phyloP scores from a whole-genome alignment of 176 grass and related monocot species.

The Carex cristatella region DNA sequence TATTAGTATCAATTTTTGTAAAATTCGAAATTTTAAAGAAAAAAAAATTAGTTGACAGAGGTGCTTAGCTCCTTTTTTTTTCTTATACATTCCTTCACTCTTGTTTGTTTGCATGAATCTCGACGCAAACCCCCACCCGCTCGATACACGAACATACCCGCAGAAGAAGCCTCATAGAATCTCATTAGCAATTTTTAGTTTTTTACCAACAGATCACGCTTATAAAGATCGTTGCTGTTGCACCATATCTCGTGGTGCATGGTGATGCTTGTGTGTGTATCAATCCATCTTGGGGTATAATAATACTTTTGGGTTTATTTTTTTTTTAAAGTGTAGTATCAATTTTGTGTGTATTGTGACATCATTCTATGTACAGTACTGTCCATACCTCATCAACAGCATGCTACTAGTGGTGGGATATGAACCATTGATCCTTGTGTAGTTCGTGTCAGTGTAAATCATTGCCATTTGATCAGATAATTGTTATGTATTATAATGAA shows the following conservation, averaged over 20 bases:
- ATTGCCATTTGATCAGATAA: neutral
- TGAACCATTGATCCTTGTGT: neutral
- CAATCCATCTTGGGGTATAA: neutral
- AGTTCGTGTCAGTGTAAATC: neutral
- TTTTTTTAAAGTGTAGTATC: neutral
- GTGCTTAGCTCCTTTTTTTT: too few relatives aligned
- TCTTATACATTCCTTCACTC: too few relatives aligned
- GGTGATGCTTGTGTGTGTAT: neutral
- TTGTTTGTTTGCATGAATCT: too few relatives aligned
- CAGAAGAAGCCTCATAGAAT: neutral
- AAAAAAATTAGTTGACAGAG: too few relatives aligned
- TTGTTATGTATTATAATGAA: neutral
- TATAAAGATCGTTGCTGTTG: neutral
- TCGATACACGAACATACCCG: neutral
- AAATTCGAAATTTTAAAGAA: too few relatives aligned
- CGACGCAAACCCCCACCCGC: too few relatives aligned
- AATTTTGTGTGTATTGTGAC: neutral
- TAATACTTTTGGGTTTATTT: neutral
- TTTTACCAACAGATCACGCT: neutral
- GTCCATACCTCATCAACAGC: neutral
- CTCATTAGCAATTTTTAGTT: neutral
- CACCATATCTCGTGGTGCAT: neutral
- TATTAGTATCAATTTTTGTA: too few relatives aligned
- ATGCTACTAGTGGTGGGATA: neutral
- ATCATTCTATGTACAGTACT: neutral